Evolutionary conservation across 106 monocot species (phyloP).

Genomic region (Xerophyta viscosa): DNA sequence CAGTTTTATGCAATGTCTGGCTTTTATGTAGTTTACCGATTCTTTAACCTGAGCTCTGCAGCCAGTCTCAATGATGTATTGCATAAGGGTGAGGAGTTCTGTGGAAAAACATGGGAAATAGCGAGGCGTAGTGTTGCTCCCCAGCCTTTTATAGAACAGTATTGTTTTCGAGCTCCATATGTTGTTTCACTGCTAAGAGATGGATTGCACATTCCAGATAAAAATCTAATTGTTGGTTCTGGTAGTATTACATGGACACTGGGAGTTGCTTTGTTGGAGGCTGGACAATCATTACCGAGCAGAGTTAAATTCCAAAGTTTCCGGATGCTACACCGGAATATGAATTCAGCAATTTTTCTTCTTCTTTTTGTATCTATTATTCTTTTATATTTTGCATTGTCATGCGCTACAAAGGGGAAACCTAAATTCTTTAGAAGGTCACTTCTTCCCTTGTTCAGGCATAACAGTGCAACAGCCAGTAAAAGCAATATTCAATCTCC

Average conservation of each 20-base stretch:
- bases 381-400: constrained; percentile 42
- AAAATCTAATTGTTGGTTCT: constrained; percentile 69
- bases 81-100: constrained; percentile 61
- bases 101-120: constrained; percentile 68
- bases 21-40: constrained; percentile 88
- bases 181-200: constrained; percentile 74
- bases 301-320: constrained; percentile 43
- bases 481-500: constrained; percentile 30
- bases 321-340: constrained; percentile 27
- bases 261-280: constrained; percentile 81
- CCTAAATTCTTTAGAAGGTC: constrained; percentile 50
- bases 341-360: constrained; percentile 30
- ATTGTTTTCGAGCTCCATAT: constrained; percentile 95
- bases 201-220: constrained; percentile 81
- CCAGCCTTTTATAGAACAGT: constrained; percentile 94
- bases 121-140: constrained; percentile 81
- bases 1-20: constrained; percentile 93
- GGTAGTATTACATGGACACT: constrained; percentile 98
- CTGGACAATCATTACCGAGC: constrained; percentile 55
- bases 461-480: constrained; percentile 38
- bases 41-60: constrained; percentile 79
- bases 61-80: constrained; percentile 60
- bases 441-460: constrained; percentile 66
- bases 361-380: constrained; percentile 43
- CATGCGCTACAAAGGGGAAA: constrained; percentile 35